phyloP scores from a whole-genome alignment of 768 basidiomycete species.

The Dacryopinax primogenitus region DNA sequence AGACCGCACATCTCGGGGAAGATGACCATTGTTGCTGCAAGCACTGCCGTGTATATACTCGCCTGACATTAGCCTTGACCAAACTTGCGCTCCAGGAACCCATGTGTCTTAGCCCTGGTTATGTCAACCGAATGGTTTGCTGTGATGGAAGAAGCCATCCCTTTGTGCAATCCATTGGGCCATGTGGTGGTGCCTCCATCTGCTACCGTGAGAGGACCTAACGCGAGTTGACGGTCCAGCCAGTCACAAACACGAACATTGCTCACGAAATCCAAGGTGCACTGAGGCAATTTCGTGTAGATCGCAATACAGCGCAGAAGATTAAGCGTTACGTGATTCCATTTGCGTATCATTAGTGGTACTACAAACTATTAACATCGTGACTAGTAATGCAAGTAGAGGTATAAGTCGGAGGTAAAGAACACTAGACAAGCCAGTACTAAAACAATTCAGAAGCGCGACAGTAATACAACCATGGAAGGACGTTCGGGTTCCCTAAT shows the following conservation, averaged over 20 bases:
- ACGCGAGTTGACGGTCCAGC: background rate
- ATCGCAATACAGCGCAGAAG: background rate
- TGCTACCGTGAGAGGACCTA: background rate
- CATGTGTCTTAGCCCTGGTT: background rate
- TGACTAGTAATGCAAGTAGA: background rate
- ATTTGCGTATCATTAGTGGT: slow-evolving; percentile 5
- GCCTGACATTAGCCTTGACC: background rate
- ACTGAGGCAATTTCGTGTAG: background rate
- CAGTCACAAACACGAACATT: background rate
- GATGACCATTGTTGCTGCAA: background rate
- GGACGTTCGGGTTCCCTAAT: background rate
- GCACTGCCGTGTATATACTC: background rate
- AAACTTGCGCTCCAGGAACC: background rate
- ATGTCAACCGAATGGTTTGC: background rate
- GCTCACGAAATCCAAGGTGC: background rate
- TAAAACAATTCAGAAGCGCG: background rate
- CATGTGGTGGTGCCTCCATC: background rate
- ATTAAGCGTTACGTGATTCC: background rate
- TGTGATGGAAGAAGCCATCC: background rate
- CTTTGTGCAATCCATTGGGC: background rate
- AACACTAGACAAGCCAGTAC: background rate
- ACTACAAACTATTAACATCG: slow-evolving; percentile 9
- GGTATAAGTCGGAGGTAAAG: background rate
- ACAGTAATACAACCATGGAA: slow-evolving; percentile 3
- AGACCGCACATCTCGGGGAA: background rate